Conservation (phyloP, 2,329 filamentous ascomycete genomes). For the Venturia nashicola region DNA sequence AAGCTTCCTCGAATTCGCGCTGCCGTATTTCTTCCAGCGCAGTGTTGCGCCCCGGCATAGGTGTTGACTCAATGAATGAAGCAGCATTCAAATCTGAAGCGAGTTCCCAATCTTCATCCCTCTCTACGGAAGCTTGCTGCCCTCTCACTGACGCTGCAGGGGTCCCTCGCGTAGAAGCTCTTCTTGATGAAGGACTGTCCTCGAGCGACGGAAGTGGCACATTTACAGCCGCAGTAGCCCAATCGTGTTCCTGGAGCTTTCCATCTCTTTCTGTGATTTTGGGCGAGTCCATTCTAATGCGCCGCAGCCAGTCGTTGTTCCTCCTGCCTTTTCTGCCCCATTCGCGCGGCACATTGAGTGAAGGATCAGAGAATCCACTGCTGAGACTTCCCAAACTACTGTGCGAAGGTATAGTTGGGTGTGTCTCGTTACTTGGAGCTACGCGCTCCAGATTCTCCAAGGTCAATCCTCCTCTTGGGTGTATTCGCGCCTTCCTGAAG, state of each 20-base stretch:
- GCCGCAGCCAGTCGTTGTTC: constrained; percentile 28
- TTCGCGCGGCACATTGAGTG: constrained; percentile 30
- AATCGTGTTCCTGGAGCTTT: constrained; percentile 13
- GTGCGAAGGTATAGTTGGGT: constrained; percentile 3
- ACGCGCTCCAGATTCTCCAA: constrained; percentile 30
- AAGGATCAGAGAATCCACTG: constrained; percentile 27
- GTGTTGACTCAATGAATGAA: constrained; percentile 36
- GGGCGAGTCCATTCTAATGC: constrained; percentile 6
- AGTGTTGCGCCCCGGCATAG: constrained; percentile 24
- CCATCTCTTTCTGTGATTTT: constrained; percentile 1
- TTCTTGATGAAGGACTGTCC: constrained; percentile 29
- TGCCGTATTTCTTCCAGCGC: constrained; percentile 31
- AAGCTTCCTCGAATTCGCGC: constrained; percentile 22
- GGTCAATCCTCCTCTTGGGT: constrained; percentile 27
- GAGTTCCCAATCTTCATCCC: constrained; percentile 21
- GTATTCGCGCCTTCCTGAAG: constrained; percentile 31
- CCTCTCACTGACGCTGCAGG: constrained; percentile 15
- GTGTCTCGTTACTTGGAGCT: neutral
- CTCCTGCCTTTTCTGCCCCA: constrained; percentile 36
- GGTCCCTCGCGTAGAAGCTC: constrained; percentile 19
- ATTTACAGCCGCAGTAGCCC: constrained; percentile 21
- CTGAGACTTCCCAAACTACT: constrained; percentile 15
- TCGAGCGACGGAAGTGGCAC: constrained; percentile 29
- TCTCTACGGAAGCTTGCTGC: constrained; percentile 13
- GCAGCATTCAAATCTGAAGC: constrained; percentile 33